Percentiles rank a stretch among this genome's conserved stretches.
phyloP scores from a whole-genome alignment of 768 basidiomycete species.

The Lyophyllum semitale region DNA sequence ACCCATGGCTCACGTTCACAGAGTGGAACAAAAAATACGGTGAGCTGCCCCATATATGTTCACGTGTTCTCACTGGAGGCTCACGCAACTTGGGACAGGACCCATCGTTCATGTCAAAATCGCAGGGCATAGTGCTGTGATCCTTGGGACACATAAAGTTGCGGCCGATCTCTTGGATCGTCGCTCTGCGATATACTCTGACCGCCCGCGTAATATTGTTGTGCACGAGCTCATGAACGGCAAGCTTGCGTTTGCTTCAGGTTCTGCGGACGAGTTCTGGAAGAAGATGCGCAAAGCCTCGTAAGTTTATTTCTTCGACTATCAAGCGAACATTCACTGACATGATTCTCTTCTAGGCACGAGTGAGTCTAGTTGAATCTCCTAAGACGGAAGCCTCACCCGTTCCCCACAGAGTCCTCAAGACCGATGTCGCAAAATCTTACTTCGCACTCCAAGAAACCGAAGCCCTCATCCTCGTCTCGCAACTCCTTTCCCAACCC shows the following conservation, averaged over 20 bases:
- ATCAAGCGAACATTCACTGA: too few relatives aligned
- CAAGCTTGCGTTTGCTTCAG: slow-evolving; percentile 4
- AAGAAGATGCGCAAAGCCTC: too few relatives aligned
- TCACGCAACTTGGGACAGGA: too few relatives aligned
- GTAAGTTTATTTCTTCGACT: too few relatives aligned
- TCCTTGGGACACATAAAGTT: not conserved
- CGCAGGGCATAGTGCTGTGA: not conserved
- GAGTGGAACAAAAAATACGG: slow-evolving; percentile 23
- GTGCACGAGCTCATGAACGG: slow-evolving; percentile 14
- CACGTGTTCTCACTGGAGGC: not conserved
- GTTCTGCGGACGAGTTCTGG: too few relatives aligned
- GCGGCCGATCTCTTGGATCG: slow-evolving; percentile 22
- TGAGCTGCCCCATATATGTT: slow-evolving; percentile 34
- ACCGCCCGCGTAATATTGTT: slow-evolving; percentile 25
- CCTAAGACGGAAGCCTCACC: slow-evolving; percentile 20
- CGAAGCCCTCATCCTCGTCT: slow-evolving; percentile 19
- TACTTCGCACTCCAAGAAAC: slow-evolving; percentile 21
- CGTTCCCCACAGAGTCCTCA: not conserved
- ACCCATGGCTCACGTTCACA: slow-evolving; percentile 16
- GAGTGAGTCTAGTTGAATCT: slow-evolving; percentile 9
- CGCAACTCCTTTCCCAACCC: slow-evolving; percentile 21
- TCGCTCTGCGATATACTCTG: slow-evolving; percentile 26
- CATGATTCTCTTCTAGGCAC: not conserved
- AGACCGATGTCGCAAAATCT: not conserved
- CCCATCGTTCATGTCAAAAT: too few relatives aligned